These are phyloP conservation scores for Solanum ossicruentum DNA, from an alignment of 257 asterid genomes.

Conservation along the genomic window DNA sequence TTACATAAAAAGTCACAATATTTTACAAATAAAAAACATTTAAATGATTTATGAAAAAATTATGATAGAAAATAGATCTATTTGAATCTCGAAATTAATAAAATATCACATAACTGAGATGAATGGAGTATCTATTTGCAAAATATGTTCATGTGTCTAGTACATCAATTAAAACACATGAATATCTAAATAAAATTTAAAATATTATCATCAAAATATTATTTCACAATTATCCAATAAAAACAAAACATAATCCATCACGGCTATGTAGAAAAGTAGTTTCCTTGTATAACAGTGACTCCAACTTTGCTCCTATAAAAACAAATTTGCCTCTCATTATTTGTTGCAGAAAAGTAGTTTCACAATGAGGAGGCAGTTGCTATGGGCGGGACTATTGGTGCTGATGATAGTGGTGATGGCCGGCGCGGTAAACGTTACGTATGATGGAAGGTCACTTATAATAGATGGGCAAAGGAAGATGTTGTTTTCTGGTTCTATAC, in stretches of 20 bases:
- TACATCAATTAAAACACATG: no score
- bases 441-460: slow-evolving; percentile 62
- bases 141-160: background rate
- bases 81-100: background rate
- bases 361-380: background rate
- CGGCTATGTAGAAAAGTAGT: background rate
- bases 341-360: background rate
- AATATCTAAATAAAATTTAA: no score
- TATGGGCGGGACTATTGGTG: background rate
- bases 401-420: background rate
- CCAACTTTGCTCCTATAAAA: background rate
- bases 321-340: background rate
- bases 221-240: no score
- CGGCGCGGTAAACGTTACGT: slow-evolving; percentile 33
- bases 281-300: background rate
- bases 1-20: background rate
- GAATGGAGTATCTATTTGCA: background rate
- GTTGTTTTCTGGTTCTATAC: slow-evolving; percentile 78
- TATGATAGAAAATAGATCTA: background rate
- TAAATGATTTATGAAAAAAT: background rate
- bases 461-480: slow-evolving; percentile 53
- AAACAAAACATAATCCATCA: background rate
- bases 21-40: background rate
- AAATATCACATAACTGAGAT: background rate
- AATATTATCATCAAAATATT: no score